phyloP scores from a whole-genome alignment of 2,329 filamentous ascomycete genomes.

The Colletotrichum agaves region DNA sequence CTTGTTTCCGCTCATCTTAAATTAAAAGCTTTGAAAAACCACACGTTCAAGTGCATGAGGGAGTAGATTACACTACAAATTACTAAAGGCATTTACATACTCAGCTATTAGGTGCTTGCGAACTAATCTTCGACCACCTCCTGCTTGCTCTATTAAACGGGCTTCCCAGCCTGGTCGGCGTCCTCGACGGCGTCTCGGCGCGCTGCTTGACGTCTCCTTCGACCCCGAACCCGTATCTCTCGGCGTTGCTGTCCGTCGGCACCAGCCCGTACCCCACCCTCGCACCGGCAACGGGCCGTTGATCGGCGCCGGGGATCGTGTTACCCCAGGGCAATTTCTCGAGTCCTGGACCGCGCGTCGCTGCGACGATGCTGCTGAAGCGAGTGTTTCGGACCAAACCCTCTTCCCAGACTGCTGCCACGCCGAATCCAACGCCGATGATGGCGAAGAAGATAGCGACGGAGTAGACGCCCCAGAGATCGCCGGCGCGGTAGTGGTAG shows the following conservation, averaged over 20 bases:
- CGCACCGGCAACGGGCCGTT: conserved; percentile 27
- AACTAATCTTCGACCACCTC: conserved; percentile 29
- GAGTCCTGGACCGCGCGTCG: conserved; percentile 49
- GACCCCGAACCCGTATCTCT: conserved; percentile 46
- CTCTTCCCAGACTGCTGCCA: conserved; percentile 45
- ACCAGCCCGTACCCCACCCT: conserved; percentile 38
- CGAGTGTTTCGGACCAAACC: conserved; percentile 49
- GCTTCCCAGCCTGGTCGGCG: conserved; percentile 24
- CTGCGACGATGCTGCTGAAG: conserved; percentile 53
- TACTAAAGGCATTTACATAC: not conserved
- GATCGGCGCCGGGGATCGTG: conserved; percentile 20
- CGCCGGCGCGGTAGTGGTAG: conserved; percentile 44
- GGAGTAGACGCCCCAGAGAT: conserved; percentile 50
- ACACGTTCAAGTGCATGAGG: too few species aligned
- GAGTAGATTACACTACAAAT: not conserved
- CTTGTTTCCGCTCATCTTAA: too few species aligned
- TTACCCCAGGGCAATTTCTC: conserved; percentile 46
- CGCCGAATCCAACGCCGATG: conserved; percentile 44
- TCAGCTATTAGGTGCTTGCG: not conserved
- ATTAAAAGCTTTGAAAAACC: too few species aligned
- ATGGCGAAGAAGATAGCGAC: conserved; percentile 45
- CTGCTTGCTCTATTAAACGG: conserved; percentile 23
- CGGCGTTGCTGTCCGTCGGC: conserved; percentile 36
- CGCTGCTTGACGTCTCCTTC: conserved; percentile 45
- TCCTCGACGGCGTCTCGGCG: conserved; percentile 14